phyloP scores from a whole-genome alignment of 139 green algal species.

The Zygnema cylindricum region DNA sequence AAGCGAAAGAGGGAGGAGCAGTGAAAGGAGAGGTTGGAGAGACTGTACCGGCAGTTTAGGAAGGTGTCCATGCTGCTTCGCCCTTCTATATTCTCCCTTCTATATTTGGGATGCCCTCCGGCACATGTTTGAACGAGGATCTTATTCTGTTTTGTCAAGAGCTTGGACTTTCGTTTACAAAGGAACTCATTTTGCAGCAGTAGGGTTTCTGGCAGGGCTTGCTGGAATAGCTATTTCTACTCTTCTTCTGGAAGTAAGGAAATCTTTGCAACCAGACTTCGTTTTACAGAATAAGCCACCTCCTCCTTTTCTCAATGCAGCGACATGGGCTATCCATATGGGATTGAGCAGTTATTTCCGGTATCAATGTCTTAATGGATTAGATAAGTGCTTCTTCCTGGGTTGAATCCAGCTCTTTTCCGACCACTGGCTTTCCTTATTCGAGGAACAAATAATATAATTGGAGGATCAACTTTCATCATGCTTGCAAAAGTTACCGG shows the following conservation, averaged over 20 bases:
- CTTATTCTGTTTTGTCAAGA: conserved; percentile 69
- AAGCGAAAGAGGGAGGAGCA: neutral
- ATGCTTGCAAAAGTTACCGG: conserved; percentile 84
- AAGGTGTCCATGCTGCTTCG: too few relatives aligned
- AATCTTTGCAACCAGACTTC: conserved; percentile 78
- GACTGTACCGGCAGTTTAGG: neutral
- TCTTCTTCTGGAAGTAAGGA: conserved; percentile 74
- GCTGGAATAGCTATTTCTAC: conserved; percentile 87
- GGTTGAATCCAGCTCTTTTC: conserved; percentile 80
- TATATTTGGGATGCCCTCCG: conserved; percentile 67
- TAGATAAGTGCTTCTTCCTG: conserved; percentile 81
- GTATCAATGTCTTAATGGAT: conserved; percentile 91
- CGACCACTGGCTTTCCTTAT: conserved; percentile 80
- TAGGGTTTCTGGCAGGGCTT: conserved; percentile 85
- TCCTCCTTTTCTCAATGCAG: conserved; percentile 83
- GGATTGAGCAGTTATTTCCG: conserved; percentile 88
- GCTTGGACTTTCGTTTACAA: conserved; percentile 65
- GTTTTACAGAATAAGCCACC: conserved; percentile 82
- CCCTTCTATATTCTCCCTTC: conserved; percentile 59
- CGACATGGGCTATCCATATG: conserved; percentile 92
- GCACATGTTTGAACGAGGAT: conserved; percentile 90
- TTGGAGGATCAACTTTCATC: conserved; percentile 91
- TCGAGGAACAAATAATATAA: conserved; percentile 86
- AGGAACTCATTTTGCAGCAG: conserved; percentile 79
- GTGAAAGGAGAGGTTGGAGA: neutral